These are phyloP conservation scores for Populus trichocarpa DNA, from an alignment of 441 rosid genomes.

Conservation along the genomic window DNA sequence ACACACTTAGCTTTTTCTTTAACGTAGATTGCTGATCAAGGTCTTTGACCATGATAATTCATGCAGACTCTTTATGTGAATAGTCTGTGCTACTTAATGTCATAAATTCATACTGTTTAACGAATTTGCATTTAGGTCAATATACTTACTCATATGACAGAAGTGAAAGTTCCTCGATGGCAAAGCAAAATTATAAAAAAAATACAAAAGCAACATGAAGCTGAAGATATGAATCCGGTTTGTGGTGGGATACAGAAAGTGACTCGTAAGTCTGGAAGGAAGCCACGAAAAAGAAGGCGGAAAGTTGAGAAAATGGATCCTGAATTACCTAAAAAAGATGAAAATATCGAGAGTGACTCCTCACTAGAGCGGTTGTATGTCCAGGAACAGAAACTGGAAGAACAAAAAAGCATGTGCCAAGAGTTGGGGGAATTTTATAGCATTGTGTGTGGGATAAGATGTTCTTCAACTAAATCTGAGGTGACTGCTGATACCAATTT, in stretches of 20 bases:
- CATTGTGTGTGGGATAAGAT: not conserved
- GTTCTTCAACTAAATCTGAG: not conserved
- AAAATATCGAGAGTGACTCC: conserved; percentile 14
- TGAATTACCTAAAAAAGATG: conserved; percentile 15
- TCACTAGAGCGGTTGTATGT: conserved; percentile 10
- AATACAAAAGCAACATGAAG: conserved; percentile 39
- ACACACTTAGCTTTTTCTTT: not conserved
- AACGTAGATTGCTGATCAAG: not conserved
- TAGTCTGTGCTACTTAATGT: not conserved
- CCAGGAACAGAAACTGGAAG: conserved; percentile 19
- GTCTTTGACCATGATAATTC: not conserved
- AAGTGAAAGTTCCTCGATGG: conserved; percentile 33
- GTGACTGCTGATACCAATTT: not conserved
- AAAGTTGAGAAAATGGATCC: conserved; percentile 15
- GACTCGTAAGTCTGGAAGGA: conserved; percentile 16
- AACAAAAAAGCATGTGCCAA: conserved; percentile 17
- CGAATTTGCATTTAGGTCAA: conserved; percentile 46
- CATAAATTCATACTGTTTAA: not conserved
- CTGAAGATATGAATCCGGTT: conserved; percentile 34
- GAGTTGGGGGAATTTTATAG: not conserved
- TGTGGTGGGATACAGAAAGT: conserved; percentile 17
- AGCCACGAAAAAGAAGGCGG: conserved; percentile 15
- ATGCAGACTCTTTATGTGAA: not conserved
- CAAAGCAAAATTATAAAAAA: conserved; percentile 20
- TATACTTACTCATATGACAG: conserved; percentile 61